Evolutionary conservation across 1,284 basidiomycete genomes (phyloP), one percentile per base, ranked within the genome.

Genomic region (Caloboletus inedulis): DNA sequence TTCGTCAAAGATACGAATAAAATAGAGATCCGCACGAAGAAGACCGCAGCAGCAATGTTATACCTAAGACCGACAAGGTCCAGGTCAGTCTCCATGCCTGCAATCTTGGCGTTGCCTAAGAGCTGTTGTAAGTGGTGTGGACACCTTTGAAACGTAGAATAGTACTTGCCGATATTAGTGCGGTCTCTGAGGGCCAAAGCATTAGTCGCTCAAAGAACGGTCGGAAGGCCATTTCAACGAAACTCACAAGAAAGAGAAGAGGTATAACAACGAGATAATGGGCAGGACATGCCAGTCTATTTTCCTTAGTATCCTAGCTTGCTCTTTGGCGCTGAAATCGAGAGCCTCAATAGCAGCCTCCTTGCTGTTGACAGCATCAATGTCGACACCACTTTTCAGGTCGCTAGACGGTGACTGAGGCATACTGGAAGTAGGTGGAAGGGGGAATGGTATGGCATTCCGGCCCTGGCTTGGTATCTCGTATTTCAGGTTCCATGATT

Each of bases 161-260:
- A 7, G 7, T 12, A 56, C 60, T 42, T 37, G 57, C 70, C 70
- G 8, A 74, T 60, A 51, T 72, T 72, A 33, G 53, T 39, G 10
- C 70, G 71, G 48, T 72, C 72, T 36, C 70, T 72, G 50, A 13
- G 39, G n/a, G 41, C n/a, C 3, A 21, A 36, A 42, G 31, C 12
- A 18, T 30, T 39, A 10, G 10, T 42, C 13, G 23, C 9, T 49
- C 9, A 36, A 44, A 33, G n/a, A 41, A 9, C 2, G 19, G 8
- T 4, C 25, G 12, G 8, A 37, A 23, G n/a, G 14, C 0, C n/a
- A 27, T 19, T 9, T 29, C 27, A 36, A 3, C 3, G 1, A 16
- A 23, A 65, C 78, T 63, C 54, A 80, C 78, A 80, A 60, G 63
- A 79, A 78, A 2, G 76, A 80, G 45, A 80, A 72, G 33, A 85